Percentiles rank a stretch among this genome's conserved stretches.
These are phyloP conservation scores for Pseudevernia furfuracea DNA, from an alignment of 495 filamentous ascomycete genomes.

Conservation along the genomic window DNA sequence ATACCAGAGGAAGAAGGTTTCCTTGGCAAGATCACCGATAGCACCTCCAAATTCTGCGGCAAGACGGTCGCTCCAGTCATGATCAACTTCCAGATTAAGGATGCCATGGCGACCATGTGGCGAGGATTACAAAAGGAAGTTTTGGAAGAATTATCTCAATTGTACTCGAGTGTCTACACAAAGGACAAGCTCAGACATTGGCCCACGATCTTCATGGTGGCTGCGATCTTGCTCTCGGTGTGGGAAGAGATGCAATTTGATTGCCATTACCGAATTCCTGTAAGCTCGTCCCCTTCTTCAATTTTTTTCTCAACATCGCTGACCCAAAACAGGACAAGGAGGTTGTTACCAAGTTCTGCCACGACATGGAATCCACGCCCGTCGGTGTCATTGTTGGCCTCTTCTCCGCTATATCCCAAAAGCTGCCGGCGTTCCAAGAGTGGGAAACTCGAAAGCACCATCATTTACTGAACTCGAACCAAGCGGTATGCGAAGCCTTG, in stretches of 20 bases:
- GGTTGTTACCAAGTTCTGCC: slow-evolving; percentile 84
- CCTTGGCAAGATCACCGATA: slow-evolving; percentile 70
- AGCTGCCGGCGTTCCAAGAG: slow-evolving; percentile 78
- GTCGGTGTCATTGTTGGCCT: slow-evolving; percentile 91
- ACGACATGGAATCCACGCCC: slow-evolving; percentile 87
- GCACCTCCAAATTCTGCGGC: slow-evolving; percentile 70
- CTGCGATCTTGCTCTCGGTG: slow-evolving; percentile 78
- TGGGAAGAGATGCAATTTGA: slow-evolving; percentile 99
- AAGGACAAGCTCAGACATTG: slow-evolving; percentile 93
- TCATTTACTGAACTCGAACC: slow-evolving; percentile 76
- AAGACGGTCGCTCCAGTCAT: slow-evolving; percentile 88
- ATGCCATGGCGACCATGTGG: slow-evolving; percentile 91
- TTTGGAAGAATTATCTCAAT: slow-evolving; percentile 76
- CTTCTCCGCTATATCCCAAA: slow-evolving; percentile 92
- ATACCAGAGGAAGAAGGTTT: slow-evolving; percentile 69
- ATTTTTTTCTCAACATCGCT: not conserved
- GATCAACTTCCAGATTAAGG: slow-evolving; percentile 98
- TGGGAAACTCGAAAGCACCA: slow-evolving; percentile 88
- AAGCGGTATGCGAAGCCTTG: slow-evolving; percentile 85
- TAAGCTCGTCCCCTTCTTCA: slow-evolving; percentile 27
- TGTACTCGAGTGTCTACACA: slow-evolving; percentile 90
- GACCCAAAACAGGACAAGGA: slow-evolving; percentile 48
- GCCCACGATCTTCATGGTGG: slow-evolving; percentile 94
- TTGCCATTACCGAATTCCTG: slow-evolving; percentile 79
- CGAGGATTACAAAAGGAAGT: slow-evolving; percentile 91